These are phyloP conservation scores for Gonapodya sp. DNA, from an alignment of 192 early-diverging fungal species.

Conservation along the genomic window DNA sequence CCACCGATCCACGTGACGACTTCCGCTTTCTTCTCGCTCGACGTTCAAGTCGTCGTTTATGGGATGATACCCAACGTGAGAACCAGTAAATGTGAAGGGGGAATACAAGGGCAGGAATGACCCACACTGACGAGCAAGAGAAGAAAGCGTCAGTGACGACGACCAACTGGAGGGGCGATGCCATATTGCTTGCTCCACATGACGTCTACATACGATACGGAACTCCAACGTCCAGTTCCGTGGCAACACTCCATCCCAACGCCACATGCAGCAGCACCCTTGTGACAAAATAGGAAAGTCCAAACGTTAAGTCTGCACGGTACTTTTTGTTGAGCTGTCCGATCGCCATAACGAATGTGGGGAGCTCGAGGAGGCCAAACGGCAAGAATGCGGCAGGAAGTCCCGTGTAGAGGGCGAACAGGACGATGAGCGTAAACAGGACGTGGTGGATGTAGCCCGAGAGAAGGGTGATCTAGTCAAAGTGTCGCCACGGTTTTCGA, in stretches of 20 bases:
- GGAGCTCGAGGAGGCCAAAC: background rate
- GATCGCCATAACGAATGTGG: background rate
- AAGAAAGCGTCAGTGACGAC: too few species aligned
- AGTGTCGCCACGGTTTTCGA: background rate
- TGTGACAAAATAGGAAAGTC: background rate
- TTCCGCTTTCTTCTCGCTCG: background rate
- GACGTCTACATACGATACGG: too few species aligned
- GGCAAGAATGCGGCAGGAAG: background rate
- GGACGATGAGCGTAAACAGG: background rate
- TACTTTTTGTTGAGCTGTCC: background rate
- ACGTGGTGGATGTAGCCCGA: background rate
- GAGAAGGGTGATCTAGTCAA: background rate
- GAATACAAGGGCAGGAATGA: background rate
- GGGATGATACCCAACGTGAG: background rate
- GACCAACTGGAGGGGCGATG: too few species aligned
- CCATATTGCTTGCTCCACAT: too few species aligned
- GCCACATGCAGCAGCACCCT: background rate
- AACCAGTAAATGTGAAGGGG: background rate
- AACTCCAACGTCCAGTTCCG: too few species aligned
- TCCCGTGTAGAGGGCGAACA: background rate
- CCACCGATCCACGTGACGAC: too few species aligned
- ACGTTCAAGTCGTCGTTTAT: background rate
- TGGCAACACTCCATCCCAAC: too few species aligned
- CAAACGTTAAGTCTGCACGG: background rate
- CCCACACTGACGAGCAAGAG: background rate